Conservation (phyloP, 2,329 filamentous ascomycete species). For the Ceratocystis colombiana region DNA sequence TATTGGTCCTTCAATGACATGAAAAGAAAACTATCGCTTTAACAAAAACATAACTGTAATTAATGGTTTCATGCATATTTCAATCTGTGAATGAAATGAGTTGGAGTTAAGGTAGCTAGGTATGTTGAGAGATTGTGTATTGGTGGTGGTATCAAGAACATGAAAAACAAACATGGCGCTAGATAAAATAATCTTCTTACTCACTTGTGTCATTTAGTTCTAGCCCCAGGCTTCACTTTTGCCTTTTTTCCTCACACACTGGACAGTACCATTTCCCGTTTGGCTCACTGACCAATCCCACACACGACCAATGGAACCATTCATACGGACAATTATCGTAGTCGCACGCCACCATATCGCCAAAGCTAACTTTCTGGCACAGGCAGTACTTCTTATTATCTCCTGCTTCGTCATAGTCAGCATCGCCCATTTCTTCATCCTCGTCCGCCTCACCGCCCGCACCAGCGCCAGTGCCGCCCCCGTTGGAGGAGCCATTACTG, state of each 20-base stretch:
- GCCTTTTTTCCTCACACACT: conserved; percentile 46
- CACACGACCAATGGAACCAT: conserved; percentile 79
- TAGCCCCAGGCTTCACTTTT: conserved; percentile 31
- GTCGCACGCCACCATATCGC: conserved; percentile 83
- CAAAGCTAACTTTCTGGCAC: conserved; percentile 73
- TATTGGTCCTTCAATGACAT: conserved; percentile 7
- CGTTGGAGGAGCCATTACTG: not conserved
- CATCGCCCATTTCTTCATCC: conserved; percentile 47
- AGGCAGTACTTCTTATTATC: conserved; percentile 75
- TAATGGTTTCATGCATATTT: no score
- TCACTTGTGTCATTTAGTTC: not conserved
- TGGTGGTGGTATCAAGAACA: not conserved
- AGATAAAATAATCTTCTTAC: not conserved
- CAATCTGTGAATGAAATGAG: no score
- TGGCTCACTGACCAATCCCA: conserved; percentile 57
- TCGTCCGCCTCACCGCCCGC: conserved; percentile 40
- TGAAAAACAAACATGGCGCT: not conserved
- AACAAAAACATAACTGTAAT: not conserved
- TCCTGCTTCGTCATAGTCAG: conserved; percentile 58
- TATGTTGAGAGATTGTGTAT: not conserved
- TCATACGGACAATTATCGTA: conserved; percentile 71
- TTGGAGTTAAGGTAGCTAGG: no score
- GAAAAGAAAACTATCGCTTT: not conserved
- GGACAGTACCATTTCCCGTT: conserved; percentile 60
- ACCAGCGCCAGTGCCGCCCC: conserved; percentile 25